Conservation (phyloP, 768 basidiomycete species). For the Clathrus columnatus region DNA sequence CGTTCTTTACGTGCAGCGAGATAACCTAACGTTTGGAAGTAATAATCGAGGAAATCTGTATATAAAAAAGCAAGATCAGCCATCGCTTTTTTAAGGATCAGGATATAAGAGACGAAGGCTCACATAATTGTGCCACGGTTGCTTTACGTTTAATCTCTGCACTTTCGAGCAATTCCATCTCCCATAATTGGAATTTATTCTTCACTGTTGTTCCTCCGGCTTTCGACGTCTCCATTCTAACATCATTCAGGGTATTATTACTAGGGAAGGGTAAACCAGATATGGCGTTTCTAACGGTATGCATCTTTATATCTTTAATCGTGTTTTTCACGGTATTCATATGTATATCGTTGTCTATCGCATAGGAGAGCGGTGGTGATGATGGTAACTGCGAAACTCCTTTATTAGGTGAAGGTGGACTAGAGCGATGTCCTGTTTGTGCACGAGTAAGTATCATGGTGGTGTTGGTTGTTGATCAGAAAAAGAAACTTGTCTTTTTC, state of each 20-base stretch:
- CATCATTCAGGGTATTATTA: slow-evolving; percentile 34
- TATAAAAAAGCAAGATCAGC: not conserved
- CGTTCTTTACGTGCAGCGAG: slow-evolving; percentile 80
- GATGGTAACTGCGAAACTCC: not conserved
- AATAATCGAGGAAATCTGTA: slow-evolving; percentile 93
- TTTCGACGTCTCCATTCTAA: slow-evolving; percentile 61
- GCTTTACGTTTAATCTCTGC: slow-evolving; percentile 90
- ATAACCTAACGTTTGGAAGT: slow-evolving; percentile 92
- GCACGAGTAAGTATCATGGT: slow-evolving; percentile 5
- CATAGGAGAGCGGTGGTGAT: slow-evolving; percentile 2
- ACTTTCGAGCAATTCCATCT: slow-evolving; percentile 74
- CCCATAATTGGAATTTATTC: slow-evolving; percentile 63
- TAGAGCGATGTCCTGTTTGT: not conserved
- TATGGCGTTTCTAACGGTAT: slow-evolving; percentile 40
- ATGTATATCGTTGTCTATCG: slow-evolving; percentile 40
- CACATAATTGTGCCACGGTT: slow-evolving; percentile 94
- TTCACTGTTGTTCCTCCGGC: slow-evolving; percentile 44
- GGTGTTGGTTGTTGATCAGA: not conserved
- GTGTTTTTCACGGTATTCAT: slow-evolving; percentile 71
- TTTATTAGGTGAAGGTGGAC: not conserved
- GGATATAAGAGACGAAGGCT: slow-evolving; percentile 20
- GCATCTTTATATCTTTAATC: slow-evolving; percentile 50
- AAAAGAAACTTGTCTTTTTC: not conserved
- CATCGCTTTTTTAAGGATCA: not conserved
- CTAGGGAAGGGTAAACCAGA: slow-evolving; percentile 24